A percentile compares a stretch with the other conserved stretches of the same genome.
Evolutionary conservation across 306 rosid genomes (phyloP).

Genomic region (Fagus sylvatica): DNA sequence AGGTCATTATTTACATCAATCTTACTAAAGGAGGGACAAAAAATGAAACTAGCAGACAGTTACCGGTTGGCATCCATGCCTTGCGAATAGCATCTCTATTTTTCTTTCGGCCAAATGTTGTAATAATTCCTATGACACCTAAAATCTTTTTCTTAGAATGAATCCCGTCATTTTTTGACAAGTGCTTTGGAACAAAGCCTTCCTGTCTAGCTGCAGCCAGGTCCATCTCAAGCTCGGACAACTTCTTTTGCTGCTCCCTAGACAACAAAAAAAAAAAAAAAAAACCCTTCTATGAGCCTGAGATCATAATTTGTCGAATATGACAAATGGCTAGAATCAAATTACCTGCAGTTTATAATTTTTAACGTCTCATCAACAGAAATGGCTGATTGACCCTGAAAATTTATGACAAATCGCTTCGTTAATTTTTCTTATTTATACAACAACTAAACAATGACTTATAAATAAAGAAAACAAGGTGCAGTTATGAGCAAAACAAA

Average conservation of each 20-base stretch:
- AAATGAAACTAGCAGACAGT: constrained; percentile 13
- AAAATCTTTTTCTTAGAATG: constrained; percentile 49
- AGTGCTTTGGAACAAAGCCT: constrained; percentile 54
- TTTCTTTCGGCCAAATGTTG: constrained; percentile 60
- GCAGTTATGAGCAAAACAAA: not conserved
- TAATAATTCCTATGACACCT: constrained; percentile 60
- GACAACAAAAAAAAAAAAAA: constrained; percentile 26
- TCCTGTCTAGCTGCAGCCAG: constrained; percentile 63
- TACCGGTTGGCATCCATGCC: constrained; percentile 82
- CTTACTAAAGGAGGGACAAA: constrained; percentile 2
- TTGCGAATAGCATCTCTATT: constrained; percentile 74
- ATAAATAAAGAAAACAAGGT: constrained; percentile 1
- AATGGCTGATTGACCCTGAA: constrained; percentile 66
- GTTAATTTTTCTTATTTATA: constrained; percentile 27
- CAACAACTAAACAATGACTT: constrained; percentile 4
- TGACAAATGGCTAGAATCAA: constrained; percentile 5
- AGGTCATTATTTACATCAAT: not conserved
- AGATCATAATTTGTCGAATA: constrained; percentile 8
- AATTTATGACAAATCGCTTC: constrained; percentile 38
- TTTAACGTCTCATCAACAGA: constrained; percentile 67
- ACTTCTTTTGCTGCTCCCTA: constrained; percentile 69
- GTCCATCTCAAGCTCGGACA: constrained; percentile 54
- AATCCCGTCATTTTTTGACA: constrained; percentile 28
- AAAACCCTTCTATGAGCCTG: constrained; percentile 18
- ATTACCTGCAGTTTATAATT: constrained; percentile 66